Evolutionary conservation across 768 basidiomycete species (phyloP).

Genomic region (Pleurotus giganteus): DNA sequence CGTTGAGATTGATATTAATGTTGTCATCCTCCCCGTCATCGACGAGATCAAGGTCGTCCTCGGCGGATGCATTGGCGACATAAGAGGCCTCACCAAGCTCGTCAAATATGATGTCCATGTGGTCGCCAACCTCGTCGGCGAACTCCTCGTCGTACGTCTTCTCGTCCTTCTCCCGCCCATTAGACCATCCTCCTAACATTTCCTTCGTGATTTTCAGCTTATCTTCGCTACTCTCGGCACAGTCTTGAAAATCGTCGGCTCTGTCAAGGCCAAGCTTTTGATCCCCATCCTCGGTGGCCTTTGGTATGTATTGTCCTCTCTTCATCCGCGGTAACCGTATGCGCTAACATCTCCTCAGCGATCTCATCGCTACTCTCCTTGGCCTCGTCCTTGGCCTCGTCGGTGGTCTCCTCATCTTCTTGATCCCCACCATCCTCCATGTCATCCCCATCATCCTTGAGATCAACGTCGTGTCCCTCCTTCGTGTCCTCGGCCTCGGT

Average conservation of each 20-base stretch:
- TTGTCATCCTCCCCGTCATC: constrained; percentile 14
- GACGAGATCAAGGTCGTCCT: constrained; percentile 17
- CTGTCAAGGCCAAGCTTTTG: constrained; percentile 11
- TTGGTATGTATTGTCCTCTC: constrained; percentile 11
- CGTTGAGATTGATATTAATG: constrained; percentile 9
- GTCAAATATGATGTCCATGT: constrained; percentile 11
- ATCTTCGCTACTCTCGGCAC: constrained; percentile 16
- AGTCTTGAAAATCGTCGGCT: constrained; percentile 12
- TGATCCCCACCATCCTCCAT: constrained; percentile 15
- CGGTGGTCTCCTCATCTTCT: constrained; percentile 14
- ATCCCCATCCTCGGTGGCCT: constrained; percentile 14
- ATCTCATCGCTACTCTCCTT: constrained; percentile 16
- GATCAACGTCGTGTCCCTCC: constrained; percentile 16
- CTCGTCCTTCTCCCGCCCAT: neutral
- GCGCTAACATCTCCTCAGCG: constrained; percentile 2
- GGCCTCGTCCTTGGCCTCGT: constrained; percentile 16
- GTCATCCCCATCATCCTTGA: constrained; percentile 14
- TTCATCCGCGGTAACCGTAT: neutral
- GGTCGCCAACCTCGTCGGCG: constrained; percentile 16
- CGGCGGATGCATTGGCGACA: constrained; percentile 9
- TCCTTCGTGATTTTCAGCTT: constrained; percentile 13
- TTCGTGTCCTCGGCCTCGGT: constrained; percentile 17
- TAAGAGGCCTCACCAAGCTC: constrained; percentile 15
- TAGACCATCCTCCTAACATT: neutral
- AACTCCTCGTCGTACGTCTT: constrained; percentile 19